These are phyloP conservation scores for Salvia miltiorrhiza DNA, from an alignment of 257 asterid genomes.

Conservation along the genomic window DNA sequence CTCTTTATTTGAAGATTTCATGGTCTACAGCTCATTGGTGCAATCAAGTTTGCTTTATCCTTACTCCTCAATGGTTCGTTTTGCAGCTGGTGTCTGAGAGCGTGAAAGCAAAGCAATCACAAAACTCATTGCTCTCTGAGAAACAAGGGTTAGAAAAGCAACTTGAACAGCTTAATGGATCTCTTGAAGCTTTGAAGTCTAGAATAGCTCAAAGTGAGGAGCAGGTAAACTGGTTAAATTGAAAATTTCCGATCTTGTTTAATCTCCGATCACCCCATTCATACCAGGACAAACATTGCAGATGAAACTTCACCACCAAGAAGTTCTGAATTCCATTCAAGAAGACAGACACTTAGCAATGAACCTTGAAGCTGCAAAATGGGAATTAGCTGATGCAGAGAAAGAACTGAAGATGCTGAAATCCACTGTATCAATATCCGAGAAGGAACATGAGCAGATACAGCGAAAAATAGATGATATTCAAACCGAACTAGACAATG, in stretches of 20 bases:
- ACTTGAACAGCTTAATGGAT: slow-evolving; percentile 55
- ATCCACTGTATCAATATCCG: slow-evolving; percentile 60
- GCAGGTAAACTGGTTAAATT: slow-evolving; percentile 48
- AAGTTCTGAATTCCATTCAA: slow-evolving; percentile 55
- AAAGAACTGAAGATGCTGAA: slow-evolving; percentile 90
- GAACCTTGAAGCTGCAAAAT: slow-evolving; percentile 60
- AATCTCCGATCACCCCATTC: slow-evolving; percentile 17
- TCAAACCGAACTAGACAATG: slow-evolving; percentile 55
- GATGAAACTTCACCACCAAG: slow-evolving; percentile 63
- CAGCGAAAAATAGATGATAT: slow-evolving; percentile 72
- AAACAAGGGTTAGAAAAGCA: slow-evolving; percentile 60
- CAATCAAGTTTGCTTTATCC: slow-evolving; percentile 1
- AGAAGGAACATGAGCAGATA: slow-evolving; percentile 91
- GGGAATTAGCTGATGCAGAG: slow-evolving; percentile 91
- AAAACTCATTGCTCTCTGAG: slow-evolving; percentile 58
- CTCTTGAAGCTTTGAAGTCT: slow-evolving; percentile 58
- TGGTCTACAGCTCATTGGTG: not conserved
- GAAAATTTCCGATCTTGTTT: slow-evolving; percentile 4
- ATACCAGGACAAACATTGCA: slow-evolving; percentile 40
- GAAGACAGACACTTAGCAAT: slow-evolving; percentile 67
- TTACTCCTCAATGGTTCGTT: slow-evolving; percentile 18
- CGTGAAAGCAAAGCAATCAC: slow-evolving; percentile 89
- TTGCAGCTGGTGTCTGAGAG: slow-evolving; percentile 94
- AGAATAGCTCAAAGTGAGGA: slow-evolving; percentile 69
- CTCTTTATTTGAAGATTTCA: not conserved